Conservation (phyloP, 2,329 filamentous ascomycete species). For the Juglanconis sp. region DNA sequence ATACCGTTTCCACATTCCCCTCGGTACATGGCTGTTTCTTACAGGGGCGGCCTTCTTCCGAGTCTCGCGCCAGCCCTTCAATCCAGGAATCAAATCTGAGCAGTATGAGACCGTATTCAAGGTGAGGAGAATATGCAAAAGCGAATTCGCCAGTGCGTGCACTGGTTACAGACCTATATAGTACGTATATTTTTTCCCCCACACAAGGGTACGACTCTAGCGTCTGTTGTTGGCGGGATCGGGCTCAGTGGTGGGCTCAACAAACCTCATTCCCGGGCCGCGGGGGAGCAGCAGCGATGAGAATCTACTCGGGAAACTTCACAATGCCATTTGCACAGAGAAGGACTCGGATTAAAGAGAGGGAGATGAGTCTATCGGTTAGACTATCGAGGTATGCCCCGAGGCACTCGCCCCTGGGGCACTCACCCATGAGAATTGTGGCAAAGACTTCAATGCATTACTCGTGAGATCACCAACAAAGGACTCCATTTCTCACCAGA, state of each 20-base stretch:
- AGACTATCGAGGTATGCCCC: too few species aligned
- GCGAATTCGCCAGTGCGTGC: too few species aligned
- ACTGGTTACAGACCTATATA: too few species aligned
- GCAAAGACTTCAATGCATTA: too few species aligned
- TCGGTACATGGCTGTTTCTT: neutral
- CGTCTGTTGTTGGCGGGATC: neutral
- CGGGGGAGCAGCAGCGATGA: neutral
- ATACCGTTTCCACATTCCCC: neutral
- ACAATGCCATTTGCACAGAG: neutral
- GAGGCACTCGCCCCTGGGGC: too few species aligned
- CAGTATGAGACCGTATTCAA: neutral
- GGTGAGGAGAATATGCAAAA: too few species aligned
- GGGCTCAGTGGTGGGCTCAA: neutral
- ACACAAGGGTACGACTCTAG: neutral
- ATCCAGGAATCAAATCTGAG: neutral
- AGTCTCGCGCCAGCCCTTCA: neutral
- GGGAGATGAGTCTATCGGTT: too few species aligned
- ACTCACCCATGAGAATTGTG: too few species aligned
- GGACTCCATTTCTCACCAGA: neutral
- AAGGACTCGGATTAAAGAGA: neutral
- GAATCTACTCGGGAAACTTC: neutral
- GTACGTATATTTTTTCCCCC: too few species aligned
- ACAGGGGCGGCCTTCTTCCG: neutral
- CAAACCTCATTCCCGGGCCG: neutral
- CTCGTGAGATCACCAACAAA: too few species aligned